Evolutionary conservation across 345 rosid genomes (phyloP).

Genomic region (Boechera retrofracta): DNA sequence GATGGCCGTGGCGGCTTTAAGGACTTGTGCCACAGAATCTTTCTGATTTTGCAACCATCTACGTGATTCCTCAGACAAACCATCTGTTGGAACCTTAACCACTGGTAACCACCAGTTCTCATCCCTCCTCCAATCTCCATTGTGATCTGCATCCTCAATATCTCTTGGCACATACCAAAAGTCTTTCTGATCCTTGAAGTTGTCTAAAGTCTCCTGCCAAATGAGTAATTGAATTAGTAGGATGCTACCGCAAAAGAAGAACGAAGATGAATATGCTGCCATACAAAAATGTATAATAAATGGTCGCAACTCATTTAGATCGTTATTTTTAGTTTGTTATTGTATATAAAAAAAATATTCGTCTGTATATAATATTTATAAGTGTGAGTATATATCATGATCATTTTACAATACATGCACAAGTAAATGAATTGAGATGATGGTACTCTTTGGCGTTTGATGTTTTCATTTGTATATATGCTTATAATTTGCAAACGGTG

Average conservation of each 20-base stretch:
- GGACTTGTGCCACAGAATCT: slow-evolving; percentile 84
- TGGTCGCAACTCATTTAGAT: neutral
- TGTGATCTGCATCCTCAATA: slow-evolving; percentile 54
- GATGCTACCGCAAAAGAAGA: neutral
- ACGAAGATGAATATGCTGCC: neutral
- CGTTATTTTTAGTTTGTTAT: neutral
- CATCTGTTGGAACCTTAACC: slow-evolving; percentile 71
- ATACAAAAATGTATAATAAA: neutral
- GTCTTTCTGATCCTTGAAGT: slow-evolving; percentile 69
- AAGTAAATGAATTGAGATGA: neutral
- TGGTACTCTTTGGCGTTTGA: neutral
- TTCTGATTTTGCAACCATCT: slow-evolving; percentile 75
- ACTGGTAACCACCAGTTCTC: slow-evolving; percentile 94
- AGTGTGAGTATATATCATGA: neutral
- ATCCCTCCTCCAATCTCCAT: slow-evolving; percentile 50
- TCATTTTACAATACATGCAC: neutral
- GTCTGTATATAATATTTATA: too few species aligned
- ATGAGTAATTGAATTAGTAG: slow-evolving; percentile 17
- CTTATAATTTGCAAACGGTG: slow-evolving; percentile 12
- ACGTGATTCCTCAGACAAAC: slow-evolving; percentile 64
- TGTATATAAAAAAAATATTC: too few species aligned
- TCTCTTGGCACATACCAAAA: slow-evolving; percentile 86
- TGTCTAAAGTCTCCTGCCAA: slow-evolving; percentile 73
- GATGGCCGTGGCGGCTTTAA: slow-evolving; percentile 89
- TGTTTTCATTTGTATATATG: neutral